Evolutionary conservation across 257 asterid genomes (phyloP).

Genomic region (Solanum tarijense): DNA sequence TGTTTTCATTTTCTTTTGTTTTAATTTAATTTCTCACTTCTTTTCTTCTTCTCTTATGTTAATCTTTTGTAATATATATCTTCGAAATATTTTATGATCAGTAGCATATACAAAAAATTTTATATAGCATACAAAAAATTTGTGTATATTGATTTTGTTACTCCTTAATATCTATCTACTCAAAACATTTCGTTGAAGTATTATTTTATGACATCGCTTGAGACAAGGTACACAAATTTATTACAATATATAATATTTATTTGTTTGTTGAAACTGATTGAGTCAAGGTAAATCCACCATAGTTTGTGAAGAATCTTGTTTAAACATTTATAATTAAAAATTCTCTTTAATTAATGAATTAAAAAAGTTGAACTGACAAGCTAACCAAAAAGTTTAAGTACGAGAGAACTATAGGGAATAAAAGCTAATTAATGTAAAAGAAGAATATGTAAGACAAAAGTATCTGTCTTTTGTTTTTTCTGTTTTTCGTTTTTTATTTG

Average conservation of each 20-base stretch:
- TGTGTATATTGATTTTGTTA: no score
- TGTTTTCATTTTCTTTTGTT: background rate
- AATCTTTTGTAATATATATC: no score
- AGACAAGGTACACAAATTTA: background rate
- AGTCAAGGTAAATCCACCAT: background rate
- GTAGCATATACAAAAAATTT: rapidly evolving
- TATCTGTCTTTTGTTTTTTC: background rate
- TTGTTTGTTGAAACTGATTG: background rate
- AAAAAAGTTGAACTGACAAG: background rate
- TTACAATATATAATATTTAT: no score
- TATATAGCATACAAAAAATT: rapidly evolving
- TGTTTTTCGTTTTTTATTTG: background rate
- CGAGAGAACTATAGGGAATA: background rate
- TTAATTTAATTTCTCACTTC: background rate
- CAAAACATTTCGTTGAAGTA: no score
- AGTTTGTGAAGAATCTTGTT: background rate
- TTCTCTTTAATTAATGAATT: background rate
- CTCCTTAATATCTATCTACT: no score
- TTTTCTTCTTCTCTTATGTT: background rate
- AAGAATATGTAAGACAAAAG: background rate
- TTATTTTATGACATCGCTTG: background rate
- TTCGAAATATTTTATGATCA: background rate
- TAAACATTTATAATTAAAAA: background rate
- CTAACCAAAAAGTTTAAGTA: background rate
- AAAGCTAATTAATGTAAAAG: background rate